Evolutionary conservation across 371 early-diverging fungal species (phyloP).

Genomic region (Cokeromyces recurvatus): DNA sequence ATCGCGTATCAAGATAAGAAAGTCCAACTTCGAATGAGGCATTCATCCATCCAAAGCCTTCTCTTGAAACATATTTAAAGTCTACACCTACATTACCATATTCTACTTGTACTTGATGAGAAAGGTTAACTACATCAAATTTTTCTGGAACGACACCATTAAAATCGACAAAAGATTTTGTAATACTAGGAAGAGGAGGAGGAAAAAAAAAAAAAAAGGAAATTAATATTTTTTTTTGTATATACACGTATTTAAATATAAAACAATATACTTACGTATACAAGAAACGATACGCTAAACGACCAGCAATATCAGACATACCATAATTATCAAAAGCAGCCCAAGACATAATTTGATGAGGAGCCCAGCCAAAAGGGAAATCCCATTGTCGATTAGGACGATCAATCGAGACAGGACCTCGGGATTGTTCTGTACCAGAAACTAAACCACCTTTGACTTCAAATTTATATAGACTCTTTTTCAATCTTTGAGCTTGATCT

Average conservation of each 20-base stretch:
- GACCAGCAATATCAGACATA: constrained; percentile 61
- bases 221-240: no score
- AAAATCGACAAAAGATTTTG: constrained; percentile 88
- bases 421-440: constrained; percentile 78
- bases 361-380: constrained; percentile 95
- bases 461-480: constrained; percentile 52
- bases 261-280: constrained; percentile 73
- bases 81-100: constrained; percentile 92
- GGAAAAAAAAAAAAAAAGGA: background rate
- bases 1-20: constrained; percentile 56
- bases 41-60: constrained; percentile 99
- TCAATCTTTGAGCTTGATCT: constrained; percentile 54
- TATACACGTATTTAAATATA: no score
- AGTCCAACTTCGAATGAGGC: constrained; percentile 83
- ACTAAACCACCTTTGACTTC: constrained; percentile 85
- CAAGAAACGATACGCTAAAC: constrained; percentile 90
- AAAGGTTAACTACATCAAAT: constrained; percentile 86
- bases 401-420: constrained; percentile 65
- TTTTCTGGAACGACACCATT: constrained; percentile 96
- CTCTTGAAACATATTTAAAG: constrained; percentile 85
- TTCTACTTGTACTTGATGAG: constrained; percentile 90
- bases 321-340: constrained; percentile 79
- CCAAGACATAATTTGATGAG: constrained; percentile 96
- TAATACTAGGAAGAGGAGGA: constrained; percentile 45
- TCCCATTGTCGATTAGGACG: constrained; percentile 97